Conservation (phyloP, 2,329 filamentous ascomycete species). For the Diaporthe aspalathi region DNA sequence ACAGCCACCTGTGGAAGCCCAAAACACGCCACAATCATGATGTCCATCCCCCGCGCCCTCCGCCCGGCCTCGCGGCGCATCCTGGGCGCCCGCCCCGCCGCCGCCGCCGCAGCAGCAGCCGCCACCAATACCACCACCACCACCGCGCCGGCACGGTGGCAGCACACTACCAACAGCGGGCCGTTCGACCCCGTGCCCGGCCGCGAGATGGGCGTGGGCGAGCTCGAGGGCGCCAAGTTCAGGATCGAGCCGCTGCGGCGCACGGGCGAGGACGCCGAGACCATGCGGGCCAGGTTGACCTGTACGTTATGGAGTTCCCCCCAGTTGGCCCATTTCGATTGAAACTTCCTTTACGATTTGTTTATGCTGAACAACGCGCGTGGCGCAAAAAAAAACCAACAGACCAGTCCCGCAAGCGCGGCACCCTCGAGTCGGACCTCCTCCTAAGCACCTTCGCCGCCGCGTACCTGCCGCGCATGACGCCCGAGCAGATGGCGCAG, state of each 20-base stretch:
- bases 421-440: slow-evolving; percentile 94
- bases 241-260: slow-evolving; percentile 90
- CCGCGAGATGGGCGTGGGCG: slow-evolving; percentile 80
- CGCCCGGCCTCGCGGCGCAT: slow-evolving; percentile 40
- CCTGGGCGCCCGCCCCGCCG: slow-evolving; percentile 36
- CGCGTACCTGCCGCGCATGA: slow-evolving; percentile 80
- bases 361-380: slow-evolving; percentile 23
- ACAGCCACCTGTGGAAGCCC: background rate
- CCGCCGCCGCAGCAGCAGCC: no score
- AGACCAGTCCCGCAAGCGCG: slow-evolving; percentile 98
- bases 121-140: no score
- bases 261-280: slow-evolving; percentile 83
- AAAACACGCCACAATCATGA: slow-evolving; percentile 10
- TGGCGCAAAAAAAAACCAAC: slow-evolving; percentile 33
- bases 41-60: slow-evolving; percentile 33
- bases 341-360: no score
- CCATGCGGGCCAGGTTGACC: slow-evolving; percentile 87
- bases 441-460: slow-evolving; percentile 96
- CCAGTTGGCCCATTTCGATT: background rate
- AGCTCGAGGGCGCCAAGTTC: slow-evolving; percentile 88
- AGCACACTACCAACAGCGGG: slow-evolving; percentile 38
- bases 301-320: slow-evolving; percentile 64
- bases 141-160: slow-evolving; percentile 32
- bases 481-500: slow-evolving; percentile 76
- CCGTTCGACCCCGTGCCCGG: slow-evolving; percentile 46